These are phyloP conservation scores for Dendrobium chrysotoxum DNA, from an alignment of 106 monocot species.

Conservation along the genomic window DNA sequence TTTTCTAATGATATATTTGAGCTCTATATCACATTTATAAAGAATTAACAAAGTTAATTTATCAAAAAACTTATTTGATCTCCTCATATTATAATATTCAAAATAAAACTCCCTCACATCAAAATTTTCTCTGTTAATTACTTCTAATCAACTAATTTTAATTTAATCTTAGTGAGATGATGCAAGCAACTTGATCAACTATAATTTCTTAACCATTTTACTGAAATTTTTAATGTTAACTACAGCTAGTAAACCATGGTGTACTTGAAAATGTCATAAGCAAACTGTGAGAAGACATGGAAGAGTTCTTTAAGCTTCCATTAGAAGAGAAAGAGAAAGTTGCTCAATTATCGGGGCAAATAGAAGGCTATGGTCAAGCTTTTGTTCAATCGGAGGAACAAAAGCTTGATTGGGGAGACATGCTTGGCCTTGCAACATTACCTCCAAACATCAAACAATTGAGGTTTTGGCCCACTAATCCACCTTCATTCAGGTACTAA, in stretches of 20 bases:
- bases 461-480: constrained; percentile 33
- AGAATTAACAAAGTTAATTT: too few species aligned
- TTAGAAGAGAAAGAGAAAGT: constrained; percentile 18
- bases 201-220: too few species aligned
- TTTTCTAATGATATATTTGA: too few species aligned
- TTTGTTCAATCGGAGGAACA: constrained; percentile 32
- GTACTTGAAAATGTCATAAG: constrained; percentile 17
- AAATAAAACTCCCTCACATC: too few species aligned
- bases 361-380: constrained; percentile 34
- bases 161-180: too few species aligned
- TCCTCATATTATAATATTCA: too few species aligned
- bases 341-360: constrained; percentile 4
- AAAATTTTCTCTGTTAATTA: too few species aligned
- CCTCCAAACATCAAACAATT: constrained; percentile 11
- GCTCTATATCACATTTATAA: too few species aligned
- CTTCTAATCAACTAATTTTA: too few species aligned
- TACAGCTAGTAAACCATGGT: constrained; percentile 48
- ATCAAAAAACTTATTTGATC: too few species aligned
- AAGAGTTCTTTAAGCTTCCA: constrained; percentile 29
- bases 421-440: constrained; percentile 18
- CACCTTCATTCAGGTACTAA: not conserved
- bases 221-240: not conserved
- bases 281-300: constrained; percentile 11
- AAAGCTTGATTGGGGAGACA: constrained; percentile 41
- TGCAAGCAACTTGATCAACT: too few species aligned